Base-by-base conservation (phyloP, 805 yeast species). In the Candida patagonica region DNA sequence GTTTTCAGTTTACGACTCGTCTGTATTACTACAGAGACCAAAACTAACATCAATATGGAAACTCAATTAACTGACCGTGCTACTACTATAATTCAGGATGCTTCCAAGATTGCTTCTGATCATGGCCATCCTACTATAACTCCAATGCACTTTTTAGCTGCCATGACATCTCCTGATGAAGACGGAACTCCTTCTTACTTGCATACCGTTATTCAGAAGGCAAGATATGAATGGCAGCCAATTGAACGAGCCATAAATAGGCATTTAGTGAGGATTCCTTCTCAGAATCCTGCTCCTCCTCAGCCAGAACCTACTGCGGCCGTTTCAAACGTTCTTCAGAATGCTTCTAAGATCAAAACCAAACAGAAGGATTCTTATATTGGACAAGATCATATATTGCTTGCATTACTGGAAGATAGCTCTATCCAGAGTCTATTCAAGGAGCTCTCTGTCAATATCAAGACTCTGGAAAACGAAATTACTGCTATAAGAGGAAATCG, bases 131-230 rank as follows among this genome's bases (percentile, higher is more conserved):
- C 89, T 6, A 89, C 84, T 57, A 67, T 92, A 41, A 66, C 74
- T 40, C 98, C 98, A n/a, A 60, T 88, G 42, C 98, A 92, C 62
- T 61, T 92, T 42, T 66, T 89, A 47, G 96, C 95, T 13, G 96
- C 97, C 17, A 81, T 89, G 80, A 79, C 82, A 23, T 68, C 76
- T 8, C 74, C 76, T 44, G 76, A 78, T 46, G 79, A 72, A 45
- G 62, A 58, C 27, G 70, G 76, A 2, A 61, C 70, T 12, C 67
- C 77, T 16, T 63, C 76, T 8, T 89, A 86, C 60, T 64, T 92
- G 41, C 83, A 87, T 56, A 82, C 94, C 12, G 66, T 92, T 35
- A 63, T 84, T 15, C 94, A 87, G 53, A 83, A 79, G 54, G 95
- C 86, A 10, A 73, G 96, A 46, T 87, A 76, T 55, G 97, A 92